These are phyloP conservation scores for Entrophospora sp. DNA, from an alignment of 192 early-diverging fungal genomes.

Conservation along the genomic window DNA sequence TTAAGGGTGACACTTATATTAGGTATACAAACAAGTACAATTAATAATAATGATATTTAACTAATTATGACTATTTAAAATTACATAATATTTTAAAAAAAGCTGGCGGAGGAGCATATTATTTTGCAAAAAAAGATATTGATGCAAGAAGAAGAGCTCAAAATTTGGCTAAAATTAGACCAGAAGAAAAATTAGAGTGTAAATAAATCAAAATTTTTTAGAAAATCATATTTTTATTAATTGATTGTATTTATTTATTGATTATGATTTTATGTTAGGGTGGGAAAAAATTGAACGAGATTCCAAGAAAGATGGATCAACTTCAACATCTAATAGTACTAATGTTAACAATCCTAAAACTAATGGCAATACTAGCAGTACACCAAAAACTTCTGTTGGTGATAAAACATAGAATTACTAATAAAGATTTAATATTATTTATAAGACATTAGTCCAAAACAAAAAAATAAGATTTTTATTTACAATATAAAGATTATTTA, in stretches of 20 bases:
- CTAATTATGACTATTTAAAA: neutral
- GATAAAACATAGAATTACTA: too few species aligned
- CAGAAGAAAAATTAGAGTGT: conserved; percentile 20
- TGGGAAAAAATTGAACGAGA: conserved; percentile 14
- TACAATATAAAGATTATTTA: too few species aligned
- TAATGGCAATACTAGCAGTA: too few species aligned
- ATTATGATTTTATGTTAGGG: neutral
- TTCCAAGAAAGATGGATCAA: too few species aligned
- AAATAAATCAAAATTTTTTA: neutral
- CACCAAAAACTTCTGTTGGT: too few species aligned
- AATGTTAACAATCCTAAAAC: too few species aligned
- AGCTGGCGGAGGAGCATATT: conserved; percentile 18
- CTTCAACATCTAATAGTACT: too few species aligned
- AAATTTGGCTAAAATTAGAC: conserved; percentile 6
- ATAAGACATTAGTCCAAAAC: too few species aligned
- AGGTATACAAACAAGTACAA: neutral
- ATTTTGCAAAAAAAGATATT: conserved; percentile 19
- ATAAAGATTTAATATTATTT: too few species aligned
- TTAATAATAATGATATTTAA: neutral
- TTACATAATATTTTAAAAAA: neutral
- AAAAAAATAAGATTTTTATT: too few species aligned
- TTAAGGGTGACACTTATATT: neutral
- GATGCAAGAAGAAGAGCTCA: conserved; percentile 16
- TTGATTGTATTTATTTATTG: neutral
- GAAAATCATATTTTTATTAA: neutral